These are phyloP conservation scores for Crucihimalaya himalaica DNA, from an alignment of 345 rosid species.

Conservation along the genomic window DNA sequence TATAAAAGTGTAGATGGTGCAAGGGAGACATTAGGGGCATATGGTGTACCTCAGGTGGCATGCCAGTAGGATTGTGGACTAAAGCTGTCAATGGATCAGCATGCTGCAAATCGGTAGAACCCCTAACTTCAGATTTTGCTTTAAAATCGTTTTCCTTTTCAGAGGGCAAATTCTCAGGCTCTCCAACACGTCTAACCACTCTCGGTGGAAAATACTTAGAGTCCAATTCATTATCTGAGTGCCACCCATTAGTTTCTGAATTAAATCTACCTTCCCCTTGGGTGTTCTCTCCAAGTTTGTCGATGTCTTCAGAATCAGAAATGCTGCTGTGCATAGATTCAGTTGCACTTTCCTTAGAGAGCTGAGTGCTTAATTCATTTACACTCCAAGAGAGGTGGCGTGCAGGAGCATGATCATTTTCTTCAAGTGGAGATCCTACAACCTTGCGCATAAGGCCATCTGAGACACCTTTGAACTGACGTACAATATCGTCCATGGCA, in stretches of 20 bases:
- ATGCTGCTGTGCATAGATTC: constrained; percentile 62
- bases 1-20: constrained; percentile 10
- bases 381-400: constrained; percentile 66
- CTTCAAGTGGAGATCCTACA: constrained; percentile 56
- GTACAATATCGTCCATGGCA: constrained; percentile 94
- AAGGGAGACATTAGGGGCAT: constrained; percentile 10
- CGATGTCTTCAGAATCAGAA: constrained; percentile 71
- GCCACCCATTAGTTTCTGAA: constrained; percentile 61
- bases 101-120: constrained; percentile 42
- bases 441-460: constrained; percentile 86
- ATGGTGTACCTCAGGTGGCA: constrained; percentile 87
- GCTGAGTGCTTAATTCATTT: constrained; percentile 53
- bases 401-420: constrained; percentile 48
- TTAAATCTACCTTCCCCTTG: constrained; percentile 52
- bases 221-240: constrained; percentile 82
- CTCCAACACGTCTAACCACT: constrained; percentile 52
- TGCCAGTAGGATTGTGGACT: constrained; percentile 65
- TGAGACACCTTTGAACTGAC: constrained; percentile 90
- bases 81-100: constrained; percentile 40
- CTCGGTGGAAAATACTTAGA: constrained; percentile 53
- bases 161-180: constrained; percentile 39
- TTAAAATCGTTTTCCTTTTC: constrained; percentile 43
- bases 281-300: constrained; percentile 48
- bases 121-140: constrained; percentile 44
- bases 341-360: constrained; percentile 47